Conservation (phyloP, 164 flowering plant species). For the Dillenia turbinata region DNA sequence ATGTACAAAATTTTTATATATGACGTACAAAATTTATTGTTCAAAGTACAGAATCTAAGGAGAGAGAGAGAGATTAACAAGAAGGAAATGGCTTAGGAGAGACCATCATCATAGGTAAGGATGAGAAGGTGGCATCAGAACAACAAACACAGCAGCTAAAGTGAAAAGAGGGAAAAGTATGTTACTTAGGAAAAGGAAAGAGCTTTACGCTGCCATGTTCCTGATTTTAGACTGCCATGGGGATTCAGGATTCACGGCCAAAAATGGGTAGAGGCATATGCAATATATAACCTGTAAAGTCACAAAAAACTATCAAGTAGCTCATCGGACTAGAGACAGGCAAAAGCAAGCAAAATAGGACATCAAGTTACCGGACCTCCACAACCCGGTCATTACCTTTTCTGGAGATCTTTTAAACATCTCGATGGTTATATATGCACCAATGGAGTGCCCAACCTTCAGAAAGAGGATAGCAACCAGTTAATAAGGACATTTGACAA, state of each 20-base stretch:
- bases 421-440: constrained; percentile 78
- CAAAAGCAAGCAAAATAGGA: constrained; percentile 3
- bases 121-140: not conserved
- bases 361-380: not conserved
- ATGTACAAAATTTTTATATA: too few species aligned
- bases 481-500: not conserved
- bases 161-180: not conserved
- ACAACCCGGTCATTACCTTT: constrained; percentile 41
- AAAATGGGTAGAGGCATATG: constrained; percentile 80
- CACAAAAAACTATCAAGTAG: constrained; percentile 6
- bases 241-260: constrained; percentile 56
- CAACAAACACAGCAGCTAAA: not conserved
- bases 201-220: constrained; percentile 55
- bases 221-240: constrained; percentile 41
- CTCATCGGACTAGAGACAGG: not conserved
- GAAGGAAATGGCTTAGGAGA: not conserved
- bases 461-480: constrained; percentile 13
- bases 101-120: not conserved
- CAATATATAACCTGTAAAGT: constrained; percentile 54
- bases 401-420: constrained; percentile 47
- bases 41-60: too few species aligned
- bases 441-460: constrained; percentile 97
- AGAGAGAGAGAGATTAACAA: not conserved
- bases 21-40: too few species aligned
- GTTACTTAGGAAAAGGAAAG: constrained; percentile 14